Conservation (phyloP, 2,329 filamentous ascomycete genomes). For the Ascochyta lentis region DNA sequence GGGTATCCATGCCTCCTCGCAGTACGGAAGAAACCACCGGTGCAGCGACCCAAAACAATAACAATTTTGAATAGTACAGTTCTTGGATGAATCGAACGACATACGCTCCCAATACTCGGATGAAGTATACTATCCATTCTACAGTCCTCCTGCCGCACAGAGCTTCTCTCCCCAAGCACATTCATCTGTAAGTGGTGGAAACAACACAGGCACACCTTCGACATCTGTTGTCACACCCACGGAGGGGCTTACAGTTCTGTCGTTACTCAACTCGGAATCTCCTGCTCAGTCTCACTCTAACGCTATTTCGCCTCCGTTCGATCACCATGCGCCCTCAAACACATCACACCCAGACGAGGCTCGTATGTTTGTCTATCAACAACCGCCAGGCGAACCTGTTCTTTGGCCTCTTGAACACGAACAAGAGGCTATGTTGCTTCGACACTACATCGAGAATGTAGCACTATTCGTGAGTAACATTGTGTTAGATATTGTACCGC, state of each 20-base stretch:
- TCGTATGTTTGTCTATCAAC: conserved; percentile 40
- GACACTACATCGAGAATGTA: conserved; percentile 47
- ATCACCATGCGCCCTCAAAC: conserved; percentile 14
- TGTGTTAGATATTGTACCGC: too few relatives aligned
- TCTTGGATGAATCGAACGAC: conserved; percentile 45
- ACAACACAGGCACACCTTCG: conserved; percentile 25
- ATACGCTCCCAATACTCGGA: conserved; percentile 41
- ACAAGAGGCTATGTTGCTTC: conserved; percentile 47
- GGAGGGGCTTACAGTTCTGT: conserved; percentile 43
- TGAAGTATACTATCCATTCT: conserved; percentile 26
- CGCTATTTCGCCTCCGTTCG: conserved; percentile 25
- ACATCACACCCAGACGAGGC: conserved; percentile 16
- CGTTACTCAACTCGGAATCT: conserved; percentile 44
- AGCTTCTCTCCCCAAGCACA: conserved; percentile 15
- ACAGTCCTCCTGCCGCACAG: conserved; percentile 17
- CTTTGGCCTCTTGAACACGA: conserved; percentile 47
- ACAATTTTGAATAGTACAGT: conserved; percentile 39
- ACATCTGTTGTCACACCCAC: conserved; percentile 32
- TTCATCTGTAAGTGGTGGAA: conserved; percentile 24
- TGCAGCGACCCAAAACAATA: conserved; percentile 3
- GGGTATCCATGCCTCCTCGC: conserved; percentile 45
- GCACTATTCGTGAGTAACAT: conserved; percentile 42
- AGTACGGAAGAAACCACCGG: conserved; percentile 22
- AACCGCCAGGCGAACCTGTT: conserved; percentile 37
- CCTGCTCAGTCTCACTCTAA: conserved; percentile 26